Conservation (phyloP, 805 yeast genomes). For the Candida qinlingensis region DNA sequence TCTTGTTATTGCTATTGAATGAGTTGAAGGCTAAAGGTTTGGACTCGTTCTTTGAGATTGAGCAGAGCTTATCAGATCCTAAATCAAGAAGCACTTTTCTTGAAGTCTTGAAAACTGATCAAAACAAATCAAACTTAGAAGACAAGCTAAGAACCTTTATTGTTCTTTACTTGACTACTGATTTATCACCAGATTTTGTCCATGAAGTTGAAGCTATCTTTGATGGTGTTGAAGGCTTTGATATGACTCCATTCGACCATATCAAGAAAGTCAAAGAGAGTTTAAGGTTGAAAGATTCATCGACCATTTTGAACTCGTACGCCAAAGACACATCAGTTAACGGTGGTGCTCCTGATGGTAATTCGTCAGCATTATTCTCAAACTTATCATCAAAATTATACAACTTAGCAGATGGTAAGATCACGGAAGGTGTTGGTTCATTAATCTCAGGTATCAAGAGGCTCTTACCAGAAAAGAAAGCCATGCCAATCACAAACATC, state of each 20-base stretch:
- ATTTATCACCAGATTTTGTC: slow-evolving; percentile 44
- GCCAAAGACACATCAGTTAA: slow-evolving; percentile 23
- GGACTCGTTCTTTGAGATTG: slow-evolving; percentile 91
- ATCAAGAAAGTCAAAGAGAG: slow-evolving; percentile 78
- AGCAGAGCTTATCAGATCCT: slow-evolving; percentile 66
- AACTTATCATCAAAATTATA: slow-evolving; percentile 74
- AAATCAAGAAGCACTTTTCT: slow-evolving; percentile 52
- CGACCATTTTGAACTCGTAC: slow-evolving; percentile 31
- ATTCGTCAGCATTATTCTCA: slow-evolving; percentile 54
- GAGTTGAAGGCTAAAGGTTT: slow-evolving; percentile 82
- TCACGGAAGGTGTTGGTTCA: slow-evolving; percentile 87
- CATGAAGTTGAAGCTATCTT: slow-evolving; percentile 62
- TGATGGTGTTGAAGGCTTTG: slow-evolving; percentile 46
- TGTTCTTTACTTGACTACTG: slow-evolving; percentile 58
- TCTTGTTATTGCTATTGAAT: slow-evolving; percentile 75
- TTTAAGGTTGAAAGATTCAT: slow-evolving; percentile 45
- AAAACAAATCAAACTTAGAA: slow-evolving; percentile 53
- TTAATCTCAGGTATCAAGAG: slow-evolving; percentile 84
- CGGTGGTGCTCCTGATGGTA: slow-evolving; percentile 21
- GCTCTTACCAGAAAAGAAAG: slow-evolving; percentile 80
- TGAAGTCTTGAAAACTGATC: slow-evolving; percentile 46
- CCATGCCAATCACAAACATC: slow-evolving; percentile 82
- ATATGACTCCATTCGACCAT: slow-evolving; percentile 55
- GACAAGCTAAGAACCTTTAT: slow-evolving; percentile 89
- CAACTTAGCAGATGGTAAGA: slow-evolving; percentile 73